Conservation (phyloP, 805 yeast species). For the Hanseniaspora mollemarum region DNA sequence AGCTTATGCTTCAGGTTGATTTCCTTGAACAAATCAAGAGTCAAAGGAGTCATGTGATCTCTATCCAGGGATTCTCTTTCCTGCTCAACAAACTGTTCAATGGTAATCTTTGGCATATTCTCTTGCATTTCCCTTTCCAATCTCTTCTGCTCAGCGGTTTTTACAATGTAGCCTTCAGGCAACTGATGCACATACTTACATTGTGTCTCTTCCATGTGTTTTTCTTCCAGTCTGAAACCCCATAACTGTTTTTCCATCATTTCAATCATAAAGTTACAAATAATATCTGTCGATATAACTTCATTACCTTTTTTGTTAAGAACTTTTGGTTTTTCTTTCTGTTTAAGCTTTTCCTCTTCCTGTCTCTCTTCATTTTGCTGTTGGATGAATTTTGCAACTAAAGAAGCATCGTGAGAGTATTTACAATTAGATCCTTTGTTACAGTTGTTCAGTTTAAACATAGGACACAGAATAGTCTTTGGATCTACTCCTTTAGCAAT, state of each 20-base stretch:
- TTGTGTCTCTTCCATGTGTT: slow-evolving; percentile 54
- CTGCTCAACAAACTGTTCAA: slow-evolving; percentile 91
- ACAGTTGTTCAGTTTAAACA: slow-evolving; percentile 79
- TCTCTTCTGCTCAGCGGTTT: slow-evolving; percentile 91
- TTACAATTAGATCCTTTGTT: slow-evolving; percentile 74
- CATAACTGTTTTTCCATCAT: slow-evolving; percentile 57
- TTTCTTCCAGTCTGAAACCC: slow-evolving; percentile 16
- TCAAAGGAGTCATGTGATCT: slow-evolving; percentile 70
- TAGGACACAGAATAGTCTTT: slow-evolving; percentile 79
- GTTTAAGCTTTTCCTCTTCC: slow-evolving; percentile 67
- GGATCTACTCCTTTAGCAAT: slow-evolving; percentile 98
- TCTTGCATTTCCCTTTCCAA: slow-evolving; percentile 77
- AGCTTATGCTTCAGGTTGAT: slow-evolving; percentile 71
- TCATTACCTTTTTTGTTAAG: slow-evolving; percentile 89
- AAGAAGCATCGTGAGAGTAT: slow-evolving; percentile 90
- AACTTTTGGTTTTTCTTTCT: slow-evolving; percentile 94
- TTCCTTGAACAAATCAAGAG: slow-evolving; percentile 59
- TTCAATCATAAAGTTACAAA: slow-evolving; percentile 87
- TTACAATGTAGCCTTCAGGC: slow-evolving; percentile 93
- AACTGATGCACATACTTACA: slow-evolving; percentile 92
- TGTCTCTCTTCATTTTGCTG: slow-evolving; percentile 77
- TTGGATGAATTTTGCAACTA: slow-evolving; percentile 71
- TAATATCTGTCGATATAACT: slow-evolving; percentile 84
- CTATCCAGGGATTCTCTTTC: slow-evolving; percentile 78
- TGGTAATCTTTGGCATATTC: slow-evolving; percentile 74